Base-by-base conservation (phyloP, 345 rosid genomes). In the Sisymbrium irio region DNA sequence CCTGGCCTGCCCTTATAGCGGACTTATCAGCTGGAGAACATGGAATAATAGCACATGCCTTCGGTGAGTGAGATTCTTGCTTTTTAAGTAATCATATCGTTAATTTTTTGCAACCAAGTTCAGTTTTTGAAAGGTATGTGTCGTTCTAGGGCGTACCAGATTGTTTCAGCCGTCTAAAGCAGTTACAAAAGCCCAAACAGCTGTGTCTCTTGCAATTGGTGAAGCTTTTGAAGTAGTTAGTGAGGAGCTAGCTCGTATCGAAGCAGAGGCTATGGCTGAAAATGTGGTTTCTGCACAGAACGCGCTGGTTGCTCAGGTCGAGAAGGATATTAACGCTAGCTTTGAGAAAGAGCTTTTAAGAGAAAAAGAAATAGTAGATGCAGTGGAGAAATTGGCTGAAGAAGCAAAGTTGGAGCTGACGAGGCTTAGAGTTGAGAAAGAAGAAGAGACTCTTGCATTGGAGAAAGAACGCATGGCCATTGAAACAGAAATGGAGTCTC, bases 151-250 rank as follows among this genome's bases (percentile, higher is more conserved):
- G 74, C 85, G 88, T 80, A 91, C 96, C 11, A 89, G 93, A 77
- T 73, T 91, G 70, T 91, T 91, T 84, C 97, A 88, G 81, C 99
- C 99, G 10, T 74, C 77, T 72, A 94, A 91, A 81, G 96, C 99
- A 17, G 97, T 91, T 65, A 95, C 97, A 67, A 95, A 95, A 73
- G 93, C 97, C 60, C 99, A 95, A 84, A 87, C 92, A 51, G 97
- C 97, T n/a, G 81, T 84, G 47, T 93, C 99, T 73, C 90, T 95
- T 73, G 89, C 96, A 15, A 84, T 75, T 47, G 93, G 97, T 33
- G 97, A 95, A 75, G 91, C 89, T 77, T 79, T 89, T 47, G 97
- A 89, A 4, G 22, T 80, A 50, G 97, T 91, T 19, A 82, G 83
- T 30, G 97, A 95, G 82, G 97, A 95, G 80, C 87, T 95, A 70